Base-by-base conservation (phyloP, 805 yeast species). In the Hanseniaspora osmophila region DNA sequence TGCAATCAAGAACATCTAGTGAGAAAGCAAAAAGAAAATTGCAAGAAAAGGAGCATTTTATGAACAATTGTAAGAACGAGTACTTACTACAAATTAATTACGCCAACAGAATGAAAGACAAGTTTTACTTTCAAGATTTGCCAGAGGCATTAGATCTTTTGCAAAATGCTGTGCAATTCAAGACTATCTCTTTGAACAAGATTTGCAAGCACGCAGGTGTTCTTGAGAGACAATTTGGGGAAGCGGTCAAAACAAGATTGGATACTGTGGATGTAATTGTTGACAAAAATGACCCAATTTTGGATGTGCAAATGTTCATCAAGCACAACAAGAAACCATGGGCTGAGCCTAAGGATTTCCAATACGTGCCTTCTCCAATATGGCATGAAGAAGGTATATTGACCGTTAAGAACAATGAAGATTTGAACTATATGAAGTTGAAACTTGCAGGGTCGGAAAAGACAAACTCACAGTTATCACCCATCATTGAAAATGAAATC, bases 301-400 rank as follows among this genome's bases (percentile, higher is more conserved):
- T 86, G 43, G 96, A 87, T 62, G 75, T 88, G 0, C 80, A 84
- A 32, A 90, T 92, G 96, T 92, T 79, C 62, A 78, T 87, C 46
- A 87, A 87, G 57, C 99, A 92, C 64, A 92, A 92, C 60, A 50
- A 73, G 22, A 63, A 65, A 16, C 68, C 67, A 13, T 92, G 96
- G 96, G 70, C 69, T 40, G 96, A 87, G 54, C 97, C 96, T 1
- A 68, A 67, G 6, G 97, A 90, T 64, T 85, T 83, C 57, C 71
- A 76, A 52, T 92, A 83, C 56, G 74, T 84, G 50, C 96, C 97
- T 1, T 80, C 94, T 22, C 79, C 87, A 30, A 80, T 92, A 38
- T 92, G 98, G 98, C 97, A 90, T 63, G 98, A 92, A 57, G 96
- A 92, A 62, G 95, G 86, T 51, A 66, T 74, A 33, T 71, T 84